phyloP scores from a whole-genome alignment of 257 asterid genomes.

The Ehretia macrophylla region DNA sequence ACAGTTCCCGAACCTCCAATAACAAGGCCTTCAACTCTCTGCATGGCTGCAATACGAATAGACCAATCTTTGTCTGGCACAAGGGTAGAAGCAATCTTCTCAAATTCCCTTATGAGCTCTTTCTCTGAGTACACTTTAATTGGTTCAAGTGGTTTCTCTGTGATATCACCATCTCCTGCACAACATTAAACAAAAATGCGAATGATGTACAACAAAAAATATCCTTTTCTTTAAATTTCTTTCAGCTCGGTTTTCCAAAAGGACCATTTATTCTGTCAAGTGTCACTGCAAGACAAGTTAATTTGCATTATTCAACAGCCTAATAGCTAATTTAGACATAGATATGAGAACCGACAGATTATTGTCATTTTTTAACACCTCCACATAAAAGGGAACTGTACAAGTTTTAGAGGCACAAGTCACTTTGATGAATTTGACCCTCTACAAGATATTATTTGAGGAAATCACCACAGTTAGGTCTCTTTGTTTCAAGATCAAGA shows the following conservation, averaged over 20 bases:
- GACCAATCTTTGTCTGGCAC: conserved; percentile 99
- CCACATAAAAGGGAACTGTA: too few relatives aligned
- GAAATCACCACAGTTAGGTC: too few relatives aligned
- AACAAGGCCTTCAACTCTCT: conserved; percentile 89
- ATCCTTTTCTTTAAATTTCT: not conserved
- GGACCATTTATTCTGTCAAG: too few relatives aligned
- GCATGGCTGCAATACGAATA: conserved; percentile 90
- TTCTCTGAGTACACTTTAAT: conserved; percentile 91
- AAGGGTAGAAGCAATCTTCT: conserved; percentile 85
- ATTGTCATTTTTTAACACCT: not conserved
- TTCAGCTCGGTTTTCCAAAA: not conserved
- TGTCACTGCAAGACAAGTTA: not conserved
- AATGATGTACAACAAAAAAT: not conserved
- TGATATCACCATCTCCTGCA: conserved; percentile 82
- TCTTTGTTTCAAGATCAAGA: too few relatives aligned
- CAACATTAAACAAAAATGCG: conserved; percentile 9
- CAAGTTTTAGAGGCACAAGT: too few relatives aligned
- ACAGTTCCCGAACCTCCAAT: conserved; percentile 69
- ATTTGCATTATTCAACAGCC: not conserved
- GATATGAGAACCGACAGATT: not conserved
- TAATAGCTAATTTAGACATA: not conserved
- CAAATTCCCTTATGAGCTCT: conserved; percentile 92
- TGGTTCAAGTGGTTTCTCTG: conserved; percentile 91
- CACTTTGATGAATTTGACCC: too few relatives aligned
- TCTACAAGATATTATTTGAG: too few relatives aligned